A percentile compares a stretch with the other conserved stretches of the same genome.
Conservation (phyloP, 2,329 filamentous ascomycete genomes). For the Thielaviopsis euricoi region DNA sequence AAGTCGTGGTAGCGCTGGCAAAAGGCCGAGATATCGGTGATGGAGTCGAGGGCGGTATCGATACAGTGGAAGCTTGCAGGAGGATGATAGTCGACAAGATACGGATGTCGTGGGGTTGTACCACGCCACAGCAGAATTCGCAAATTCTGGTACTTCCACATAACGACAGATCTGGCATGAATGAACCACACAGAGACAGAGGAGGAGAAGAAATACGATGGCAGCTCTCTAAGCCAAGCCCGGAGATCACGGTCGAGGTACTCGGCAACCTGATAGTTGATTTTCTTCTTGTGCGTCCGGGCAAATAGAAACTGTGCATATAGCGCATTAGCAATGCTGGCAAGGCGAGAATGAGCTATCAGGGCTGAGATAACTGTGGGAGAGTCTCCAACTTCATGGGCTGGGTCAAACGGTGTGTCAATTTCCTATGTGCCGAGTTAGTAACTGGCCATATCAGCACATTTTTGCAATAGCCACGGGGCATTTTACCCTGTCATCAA, state of each 20-base stretch:
- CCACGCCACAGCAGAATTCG: conserved; percentile 25
- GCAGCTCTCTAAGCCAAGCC: conserved; percentile 20
- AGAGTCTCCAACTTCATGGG: conserved; percentile 18
- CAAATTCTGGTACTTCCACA: conserved; percentile 27
- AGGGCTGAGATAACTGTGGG: conserved; percentile 25
- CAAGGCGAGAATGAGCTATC: conserved; percentile 25
- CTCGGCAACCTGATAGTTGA: conserved; percentile 22
- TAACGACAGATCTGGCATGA: conserved; percentile 22
- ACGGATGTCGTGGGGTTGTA: conserved; percentile 21
- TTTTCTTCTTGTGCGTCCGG: conserved; percentile 19
- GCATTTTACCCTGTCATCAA: conserved; percentile 24
- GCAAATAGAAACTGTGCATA: conserved; percentile 25
- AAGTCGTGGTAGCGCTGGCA: conserved; percentile 16
- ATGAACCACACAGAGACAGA: conserved; percentile 20
- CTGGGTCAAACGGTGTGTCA: conserved; percentile 5
- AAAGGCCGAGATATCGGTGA: conserved; percentile 21
- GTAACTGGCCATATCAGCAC: too few relatives aligned
- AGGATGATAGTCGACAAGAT: conserved; percentile 13
- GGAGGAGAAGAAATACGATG: conserved; percentile 19
- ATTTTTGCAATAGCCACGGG: not conserved
- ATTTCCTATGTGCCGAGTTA: conserved; percentile 10
- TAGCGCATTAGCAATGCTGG: conserved; percentile 24
- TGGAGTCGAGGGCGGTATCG: conserved; percentile 21
- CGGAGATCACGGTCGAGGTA: conserved; percentile 22
- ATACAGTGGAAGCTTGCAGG: conserved; percentile 21